phyloP scores from a whole-genome alignment of 768 basidiomycete species.

The Clathrus columnatus region DNA sequence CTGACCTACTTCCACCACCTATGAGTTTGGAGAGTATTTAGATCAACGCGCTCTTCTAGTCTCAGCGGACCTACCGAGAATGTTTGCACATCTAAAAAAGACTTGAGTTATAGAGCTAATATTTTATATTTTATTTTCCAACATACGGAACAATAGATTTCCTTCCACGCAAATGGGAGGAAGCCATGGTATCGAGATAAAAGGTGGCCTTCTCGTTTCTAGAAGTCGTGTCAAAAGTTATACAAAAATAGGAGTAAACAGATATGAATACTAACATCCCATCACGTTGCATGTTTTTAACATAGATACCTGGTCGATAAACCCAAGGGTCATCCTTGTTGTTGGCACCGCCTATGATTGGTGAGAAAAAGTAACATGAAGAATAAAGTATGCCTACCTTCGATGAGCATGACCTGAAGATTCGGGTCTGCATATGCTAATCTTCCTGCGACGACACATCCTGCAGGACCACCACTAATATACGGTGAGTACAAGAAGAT shows the following conservation, averaged over 20 bases:
- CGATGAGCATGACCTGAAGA: constrained; percentile 68
- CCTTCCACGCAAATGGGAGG: constrained; percentile 51
- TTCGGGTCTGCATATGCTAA: constrained; percentile 64
- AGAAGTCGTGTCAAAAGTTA: constrained; percentile 24
- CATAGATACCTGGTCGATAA: constrained; percentile 62
- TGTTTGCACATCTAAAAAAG: constrained; percentile 58
- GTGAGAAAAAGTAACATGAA: background rate
- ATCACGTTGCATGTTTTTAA: constrained; percentile 62
- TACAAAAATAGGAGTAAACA: background rate
- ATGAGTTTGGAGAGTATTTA: background rate
- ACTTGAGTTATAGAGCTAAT: background rate
- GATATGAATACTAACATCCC: constrained; percentile 42
- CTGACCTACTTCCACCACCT: constrained; percentile 51
- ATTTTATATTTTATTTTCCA: background rate
- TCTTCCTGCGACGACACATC: constrained; percentile 60
- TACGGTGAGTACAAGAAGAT: background rate
- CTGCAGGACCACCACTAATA: constrained; percentile 52
- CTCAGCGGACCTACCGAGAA: constrained; percentile 32
- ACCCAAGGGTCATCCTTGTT: constrained; percentile 72
- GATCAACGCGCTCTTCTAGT: background rate
- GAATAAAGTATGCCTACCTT: constrained; percentile 32
- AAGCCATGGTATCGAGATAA: constrained; percentile 53
- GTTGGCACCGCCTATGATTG: constrained; percentile 47
- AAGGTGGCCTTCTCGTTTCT: constrained; percentile 64
- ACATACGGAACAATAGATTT: constrained; percentile 60